These are phyloP conservation scores for Lepraria neglecta DNA, from an alignment of 495 filamentous ascomycete genomes.

Conservation along the genomic window DNA sequence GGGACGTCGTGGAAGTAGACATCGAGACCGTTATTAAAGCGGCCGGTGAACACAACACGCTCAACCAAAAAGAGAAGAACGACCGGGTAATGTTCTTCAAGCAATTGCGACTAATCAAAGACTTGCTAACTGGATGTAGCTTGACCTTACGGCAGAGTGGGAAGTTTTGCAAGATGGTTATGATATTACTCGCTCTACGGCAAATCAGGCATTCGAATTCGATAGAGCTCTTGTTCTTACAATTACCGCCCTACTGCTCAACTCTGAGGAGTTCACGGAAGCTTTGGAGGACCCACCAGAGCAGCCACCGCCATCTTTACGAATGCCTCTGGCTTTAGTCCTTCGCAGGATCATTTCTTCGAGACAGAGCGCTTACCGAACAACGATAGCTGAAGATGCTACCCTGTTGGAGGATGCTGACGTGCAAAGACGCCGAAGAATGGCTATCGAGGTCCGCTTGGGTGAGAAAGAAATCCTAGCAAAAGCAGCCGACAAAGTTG, in stretches of 20 bases:
- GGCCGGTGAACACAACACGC: conserved; percentile 27
- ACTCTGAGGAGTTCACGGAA: conserved; percentile 32
- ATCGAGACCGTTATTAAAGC: conserved; percentile 49
- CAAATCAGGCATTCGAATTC: conserved; percentile 32
- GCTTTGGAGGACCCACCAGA: conserved; percentile 38
- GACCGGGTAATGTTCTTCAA: conserved; percentile 28
- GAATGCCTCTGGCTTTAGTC: conserved; percentile 34
- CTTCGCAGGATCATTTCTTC: conserved; percentile 32
- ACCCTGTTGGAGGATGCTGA: conserved; percentile 39
- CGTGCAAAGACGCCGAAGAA: conserved; percentile 43
- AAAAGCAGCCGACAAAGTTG: conserved; percentile 38
- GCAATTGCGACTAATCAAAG: conserved; percentile 34
- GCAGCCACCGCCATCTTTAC: conserved; percentile 23
- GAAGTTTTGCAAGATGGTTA: conserved; percentile 51
- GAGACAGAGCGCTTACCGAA: conserved; percentile 51
- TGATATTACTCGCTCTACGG: conserved; percentile 39
- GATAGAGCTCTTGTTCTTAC: conserved; percentile 28
- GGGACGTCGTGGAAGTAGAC: conserved; percentile 77
- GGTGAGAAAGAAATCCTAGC: conserved; percentile 73
- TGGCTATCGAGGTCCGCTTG: conserved; percentile 69
- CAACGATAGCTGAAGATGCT: conserved; percentile 57
- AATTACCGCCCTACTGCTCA: conserved; percentile 40
- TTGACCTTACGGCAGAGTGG: conserved; percentile 18
- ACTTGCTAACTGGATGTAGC: conserved; percentile 10
- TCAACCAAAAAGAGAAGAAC: conserved; percentile 27